Percentiles rank a stretch among this genome's conserved stretches.
Conservation (phyloP, 176 grass and related monocot genomes). For the Lolium perenne region DNA sequence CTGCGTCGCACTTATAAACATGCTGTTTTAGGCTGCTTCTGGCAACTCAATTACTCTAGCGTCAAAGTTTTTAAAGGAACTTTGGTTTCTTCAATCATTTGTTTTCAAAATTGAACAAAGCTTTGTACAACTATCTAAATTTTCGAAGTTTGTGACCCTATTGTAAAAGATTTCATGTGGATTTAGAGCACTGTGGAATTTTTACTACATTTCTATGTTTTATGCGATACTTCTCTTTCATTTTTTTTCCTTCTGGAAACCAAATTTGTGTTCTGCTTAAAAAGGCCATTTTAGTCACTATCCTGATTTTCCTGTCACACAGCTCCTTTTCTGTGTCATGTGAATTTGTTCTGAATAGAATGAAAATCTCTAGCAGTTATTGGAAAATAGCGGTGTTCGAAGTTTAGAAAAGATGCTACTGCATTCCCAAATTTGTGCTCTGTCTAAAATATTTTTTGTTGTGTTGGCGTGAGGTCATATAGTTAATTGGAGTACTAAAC, state of each 20-base stretch:
- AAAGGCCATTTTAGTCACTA: conserved; percentile 1
- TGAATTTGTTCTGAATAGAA: conserved; percentile 5
- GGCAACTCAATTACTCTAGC: conserved; percentile 51
- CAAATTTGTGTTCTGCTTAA: background rate
- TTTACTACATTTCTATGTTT: conserved; percentile 32
- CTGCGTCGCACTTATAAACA: conserved; percentile 61
- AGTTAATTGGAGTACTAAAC: background rate
- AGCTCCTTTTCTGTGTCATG: background rate
- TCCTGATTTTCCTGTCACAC: background rate
- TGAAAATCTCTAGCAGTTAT: background rate
- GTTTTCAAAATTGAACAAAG: conserved; percentile 57
- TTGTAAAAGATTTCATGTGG: conserved; percentile 66
- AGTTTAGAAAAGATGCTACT: background rate
- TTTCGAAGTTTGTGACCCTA: conserved; percentile 50
- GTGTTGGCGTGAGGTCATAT: background rate
- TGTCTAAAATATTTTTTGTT: background rate
- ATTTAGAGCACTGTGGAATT: conserved; percentile 53
- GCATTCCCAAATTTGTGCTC: background rate
- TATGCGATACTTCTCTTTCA: conserved; percentile 4
- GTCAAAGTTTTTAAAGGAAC: conserved; percentile 55
- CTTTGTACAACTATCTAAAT: conserved; percentile 56
- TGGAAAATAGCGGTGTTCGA: background rate
- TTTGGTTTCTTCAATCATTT: conserved; percentile 41
- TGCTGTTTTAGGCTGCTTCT: conserved; percentile 65
- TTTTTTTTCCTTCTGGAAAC: conserved; percentile 24